Conservation (phyloP, 2,329 filamentous ascomycete species). For the Rhynchosporium agropyri region DNA sequence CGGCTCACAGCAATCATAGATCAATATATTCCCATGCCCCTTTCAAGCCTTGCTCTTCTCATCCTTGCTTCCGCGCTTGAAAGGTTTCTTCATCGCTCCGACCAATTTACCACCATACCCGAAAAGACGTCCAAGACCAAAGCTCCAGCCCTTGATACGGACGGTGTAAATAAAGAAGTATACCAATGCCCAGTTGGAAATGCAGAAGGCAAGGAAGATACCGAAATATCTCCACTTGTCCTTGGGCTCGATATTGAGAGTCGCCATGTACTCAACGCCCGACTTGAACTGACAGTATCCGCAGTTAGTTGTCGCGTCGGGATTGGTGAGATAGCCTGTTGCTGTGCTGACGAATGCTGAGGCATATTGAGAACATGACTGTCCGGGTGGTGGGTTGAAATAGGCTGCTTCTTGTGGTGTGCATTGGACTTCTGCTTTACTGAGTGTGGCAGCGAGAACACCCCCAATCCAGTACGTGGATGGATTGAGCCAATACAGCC, state of each 20-base stretch:
- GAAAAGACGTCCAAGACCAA: constrained; percentile 65
- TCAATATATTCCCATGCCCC: not conserved
- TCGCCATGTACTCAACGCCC: constrained; percentile 66
- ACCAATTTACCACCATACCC: constrained; percentile 48
- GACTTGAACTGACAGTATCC: constrained; percentile 68
- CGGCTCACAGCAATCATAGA: not conserved
- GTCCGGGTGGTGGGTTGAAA: constrained; percentile 65
- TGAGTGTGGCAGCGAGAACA: constrained; percentile 65
- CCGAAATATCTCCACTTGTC: constrained; percentile 76
- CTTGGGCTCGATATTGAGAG: constrained; percentile 50
- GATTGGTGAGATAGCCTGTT: constrained; percentile 66
- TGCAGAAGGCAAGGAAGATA: constrained; percentile 70
- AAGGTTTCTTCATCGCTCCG: constrained; percentile 40
- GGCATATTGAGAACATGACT: constrained; percentile 68
- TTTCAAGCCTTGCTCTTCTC: constrained; percentile 1
- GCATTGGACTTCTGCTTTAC: constrained; percentile 54
- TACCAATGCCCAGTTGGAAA: constrained; percentile 71
- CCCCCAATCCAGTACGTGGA: constrained; percentile 71
- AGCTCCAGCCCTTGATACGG: constrained; percentile 69
- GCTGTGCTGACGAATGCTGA: constrained; percentile 55
- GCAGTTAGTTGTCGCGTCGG: constrained; percentile 59
- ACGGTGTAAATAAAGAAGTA: constrained; percentile 80
- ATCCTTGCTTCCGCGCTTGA: constrained; percentile 10
- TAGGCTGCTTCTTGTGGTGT: constrained; percentile 56
- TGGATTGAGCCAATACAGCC: constrained; percentile 66